Conservation (phyloP, 1,284 basidiomycete species). For the Cryptococcus amylolentus region DNA sequence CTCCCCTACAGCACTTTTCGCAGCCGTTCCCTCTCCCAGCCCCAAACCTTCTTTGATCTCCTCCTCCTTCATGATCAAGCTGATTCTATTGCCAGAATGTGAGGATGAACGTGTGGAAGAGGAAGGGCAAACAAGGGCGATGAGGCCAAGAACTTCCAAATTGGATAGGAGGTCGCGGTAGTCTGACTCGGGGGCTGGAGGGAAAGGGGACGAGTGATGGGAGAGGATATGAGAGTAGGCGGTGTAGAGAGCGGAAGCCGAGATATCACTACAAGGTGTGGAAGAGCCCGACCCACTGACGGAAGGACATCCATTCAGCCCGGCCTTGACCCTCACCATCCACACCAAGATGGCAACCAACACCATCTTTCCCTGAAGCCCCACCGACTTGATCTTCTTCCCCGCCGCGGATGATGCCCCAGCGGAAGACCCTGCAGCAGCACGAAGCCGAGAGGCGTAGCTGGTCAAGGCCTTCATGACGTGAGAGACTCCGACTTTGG, state of each 20-base stretch:
- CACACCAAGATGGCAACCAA: conserved; percentile 42
- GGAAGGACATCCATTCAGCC: conserved; percentile 35
- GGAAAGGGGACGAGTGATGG: conserved; percentile 47
- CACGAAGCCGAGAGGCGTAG: conserved; percentile 41
- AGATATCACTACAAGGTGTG: conserved; percentile 18
- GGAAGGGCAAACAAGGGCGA: conserved; percentile 24
- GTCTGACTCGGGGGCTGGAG: conserved; percentile 46
- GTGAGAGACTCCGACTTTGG: conserved; percentile 42
- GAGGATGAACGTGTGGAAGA: not conserved
- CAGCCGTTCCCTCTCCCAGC: conserved; percentile 6
- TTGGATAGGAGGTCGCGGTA: conserved; percentile 48
- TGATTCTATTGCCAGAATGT: not conserved
- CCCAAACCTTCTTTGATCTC: conserved; percentile 37
- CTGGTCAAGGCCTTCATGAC: conserved; percentile 44
- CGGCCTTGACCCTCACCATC: conserved; percentile 27
- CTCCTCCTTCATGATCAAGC: conserved; percentile 28
- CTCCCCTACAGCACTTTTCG: conserved; percentile 27
- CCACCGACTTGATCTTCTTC: conserved; percentile 45
- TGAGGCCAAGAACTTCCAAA: conserved; percentile 45
- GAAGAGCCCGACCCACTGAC: conserved; percentile 6
- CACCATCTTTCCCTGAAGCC: conserved; percentile 48
- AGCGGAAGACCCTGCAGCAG: conserved; percentile 35
- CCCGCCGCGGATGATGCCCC: conserved; percentile 19
- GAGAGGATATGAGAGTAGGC: conserved; percentile 42
- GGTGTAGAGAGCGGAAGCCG: conserved; percentile 37